Evolutionary conservation across 768 basidiomycete genomes (phyloP).

Genomic region (Phanerochaete carnosa): DNA sequence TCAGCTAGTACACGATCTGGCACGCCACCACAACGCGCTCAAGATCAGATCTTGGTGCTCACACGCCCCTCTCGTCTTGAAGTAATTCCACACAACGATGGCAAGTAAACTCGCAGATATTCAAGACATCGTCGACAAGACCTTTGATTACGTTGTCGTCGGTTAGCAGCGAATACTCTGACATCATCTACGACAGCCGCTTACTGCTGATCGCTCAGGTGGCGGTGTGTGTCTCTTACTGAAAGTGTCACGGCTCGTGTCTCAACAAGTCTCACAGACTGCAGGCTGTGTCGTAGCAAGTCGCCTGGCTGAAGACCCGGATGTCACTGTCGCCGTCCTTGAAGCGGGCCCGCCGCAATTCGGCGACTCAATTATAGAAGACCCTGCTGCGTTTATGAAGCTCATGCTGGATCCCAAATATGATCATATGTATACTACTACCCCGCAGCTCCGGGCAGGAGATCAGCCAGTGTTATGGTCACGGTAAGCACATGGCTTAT

Average conservation of each 20-base stretch:
- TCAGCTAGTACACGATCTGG: too few species aligned
- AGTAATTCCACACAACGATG: too few species aligned
- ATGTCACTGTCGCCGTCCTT: background rate
- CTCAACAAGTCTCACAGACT: background rate
- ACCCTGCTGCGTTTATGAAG: background rate
- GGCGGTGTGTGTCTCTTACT: background rate
- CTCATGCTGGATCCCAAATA: constrained; percentile 9
- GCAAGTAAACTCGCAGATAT: background rate
- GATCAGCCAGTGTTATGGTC: background rate
- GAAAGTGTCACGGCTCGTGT: background rate
- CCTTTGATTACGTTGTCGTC: constrained; percentile 9
- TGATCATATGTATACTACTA: constrained; percentile 15
- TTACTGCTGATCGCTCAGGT: background rate
- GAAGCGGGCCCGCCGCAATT: constrained; percentile 1
- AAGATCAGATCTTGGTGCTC: too few species aligned
- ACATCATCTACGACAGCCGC: background rate
- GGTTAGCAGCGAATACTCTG: background rate
- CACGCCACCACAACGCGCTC: too few species aligned
- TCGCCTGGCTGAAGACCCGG: background rate
- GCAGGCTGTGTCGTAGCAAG: constrained; percentile 14
- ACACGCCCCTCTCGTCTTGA: too few species aligned
- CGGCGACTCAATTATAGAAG: background rate
- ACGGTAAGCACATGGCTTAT: background rate
- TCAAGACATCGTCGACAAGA: background rate
- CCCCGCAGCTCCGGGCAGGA: constrained; percentile 2